Percentiles rank a stretch among this genome's conserved stretches.
Evolutionary conservation across 306 rosid species (phyloP).

Genomic region (Purshia tridentata): DNA sequence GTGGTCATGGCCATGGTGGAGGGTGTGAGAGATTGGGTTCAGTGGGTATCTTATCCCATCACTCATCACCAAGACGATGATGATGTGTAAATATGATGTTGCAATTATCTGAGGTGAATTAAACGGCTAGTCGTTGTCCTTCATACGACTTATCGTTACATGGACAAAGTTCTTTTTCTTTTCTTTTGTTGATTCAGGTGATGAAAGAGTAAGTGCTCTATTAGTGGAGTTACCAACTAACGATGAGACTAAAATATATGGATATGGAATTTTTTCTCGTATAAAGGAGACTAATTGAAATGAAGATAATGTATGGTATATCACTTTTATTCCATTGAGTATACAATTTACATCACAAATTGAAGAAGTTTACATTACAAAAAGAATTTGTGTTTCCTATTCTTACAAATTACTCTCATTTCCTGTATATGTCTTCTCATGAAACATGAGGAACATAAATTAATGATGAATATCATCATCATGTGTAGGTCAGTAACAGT

Average conservation of each 20-base stretch:
- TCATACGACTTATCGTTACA: not conserved
- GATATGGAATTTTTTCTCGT: too few species aligned
- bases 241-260: too few species aligned
- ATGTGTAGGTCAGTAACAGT: not conserved
- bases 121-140: conserved; percentile 8
- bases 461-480: not conserved
- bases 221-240: too few species aligned
- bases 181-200: too few species aligned
- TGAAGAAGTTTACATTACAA: not conserved
- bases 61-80: conserved; percentile 11
- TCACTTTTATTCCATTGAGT: not conserved
- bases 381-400: not conserved
- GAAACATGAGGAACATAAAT: not conserved
- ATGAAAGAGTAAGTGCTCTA: too few species aligned
- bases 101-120: not conserved
- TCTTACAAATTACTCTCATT: too few species aligned
- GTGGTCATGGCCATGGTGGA: conserved; percentile 50
- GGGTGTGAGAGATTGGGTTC: conserved; percentile 2
- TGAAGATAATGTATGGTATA: not conserved
- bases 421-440: not conserved
- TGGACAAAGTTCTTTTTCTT: not conserved
- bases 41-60: not conserved
- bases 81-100: not conserved
- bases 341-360: not conserved
- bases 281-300: not conserved